Evolutionary conservation across 176 grass and related monocot genomes (phyloP).

Genomic region (Tillandsia fasciculata): DNA sequence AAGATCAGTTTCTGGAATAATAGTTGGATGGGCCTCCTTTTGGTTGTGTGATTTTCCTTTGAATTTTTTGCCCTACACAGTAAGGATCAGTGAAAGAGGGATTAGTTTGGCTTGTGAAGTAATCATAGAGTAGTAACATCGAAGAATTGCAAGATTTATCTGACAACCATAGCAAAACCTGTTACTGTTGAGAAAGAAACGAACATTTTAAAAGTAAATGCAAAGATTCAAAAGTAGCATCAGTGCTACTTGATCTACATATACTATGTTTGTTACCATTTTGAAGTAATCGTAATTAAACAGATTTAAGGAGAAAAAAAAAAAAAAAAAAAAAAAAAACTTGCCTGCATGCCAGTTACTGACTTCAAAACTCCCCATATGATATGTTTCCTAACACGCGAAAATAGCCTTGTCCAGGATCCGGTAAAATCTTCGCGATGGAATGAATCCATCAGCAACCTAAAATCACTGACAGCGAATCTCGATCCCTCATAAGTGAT

Average conservation of each 20-base stretch:
- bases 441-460: slow-evolving; percentile 94
- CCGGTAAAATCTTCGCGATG: slow-evolving; percentile 94
- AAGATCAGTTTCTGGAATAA: slow-evolving; percentile 41
- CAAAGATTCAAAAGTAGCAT: no score
- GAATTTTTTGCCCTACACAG: slow-evolving; percentile 85
- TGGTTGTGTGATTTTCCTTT: slow-evolving; percentile 71
- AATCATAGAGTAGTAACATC: no score
- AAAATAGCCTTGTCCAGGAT: slow-evolving; percentile 82
- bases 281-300: not conserved
- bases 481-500: slow-evolving; percentile 89
- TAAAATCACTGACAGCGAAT: slow-evolving; percentile 76
- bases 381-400: slow-evolving; percentile 92
- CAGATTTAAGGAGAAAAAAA: not conserved
- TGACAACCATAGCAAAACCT: no score
- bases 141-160: no score
- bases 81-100: slow-evolving; percentile 14
- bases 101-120: slow-evolving; percentile 19
- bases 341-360: slow-evolving; percentile 93
- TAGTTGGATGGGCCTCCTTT: slow-evolving; percentile 39
- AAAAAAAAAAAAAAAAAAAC: slow-evolving; percentile 24
- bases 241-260: slow-evolving; percentile 5
- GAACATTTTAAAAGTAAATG: no score
- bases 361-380: slow-evolving; percentile 95
- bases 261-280: slow-evolving; percentile 12
- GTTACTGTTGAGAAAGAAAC: no score